phyloP scores from a whole-genome alignment of 2,329 filamentous ascomycete genomes.

The Chrysosporium queenslandicum region DNA sequence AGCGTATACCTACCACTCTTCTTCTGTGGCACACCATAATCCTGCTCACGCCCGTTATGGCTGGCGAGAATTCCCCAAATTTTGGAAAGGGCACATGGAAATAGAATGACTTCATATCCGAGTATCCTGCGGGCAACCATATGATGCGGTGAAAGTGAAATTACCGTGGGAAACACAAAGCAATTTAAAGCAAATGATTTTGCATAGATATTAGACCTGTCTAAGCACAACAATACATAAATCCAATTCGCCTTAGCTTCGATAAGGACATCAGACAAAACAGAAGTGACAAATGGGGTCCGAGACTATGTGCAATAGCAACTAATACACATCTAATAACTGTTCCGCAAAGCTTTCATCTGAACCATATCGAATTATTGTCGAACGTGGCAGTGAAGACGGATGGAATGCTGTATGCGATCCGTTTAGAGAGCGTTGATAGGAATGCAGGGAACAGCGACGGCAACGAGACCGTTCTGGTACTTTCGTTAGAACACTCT shows the following conservation, averaged over 20 bases:
- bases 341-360: conserved; percentile 3
- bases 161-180: neutral
- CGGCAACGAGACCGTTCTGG: conserved; percentile 28
- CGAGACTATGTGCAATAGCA: neutral
- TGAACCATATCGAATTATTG: neutral
- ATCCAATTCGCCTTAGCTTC: neutral
- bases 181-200: neutral
- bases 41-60: too few relatives aligned
- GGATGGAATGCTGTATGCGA: conserved; percentile 5
- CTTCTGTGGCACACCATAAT: too few relatives aligned
- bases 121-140: too few relatives aligned
- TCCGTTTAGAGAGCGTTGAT: conserved; percentile 31
- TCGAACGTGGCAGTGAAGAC: neutral
- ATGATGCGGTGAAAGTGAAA: too few relatives aligned
- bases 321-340: neutral
- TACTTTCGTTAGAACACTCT: neutral
- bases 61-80: too few relatives aligned
- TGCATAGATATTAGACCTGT: neutral
- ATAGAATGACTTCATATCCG: too few relatives aligned
- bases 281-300: neutral
- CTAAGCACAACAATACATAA: neutral
- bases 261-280: conserved; percentile 2
- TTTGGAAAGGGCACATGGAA: too few relatives aligned
- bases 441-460: conserved; percentile 32
- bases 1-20: too few relatives aligned